A percentile compares a stretch with the other conserved stretches of the same genome.
These are phyloP conservation scores for Barnettozyma salicaria DNA, from an alignment of 805 yeast genomes.

Conservation along the genomic window DNA sequence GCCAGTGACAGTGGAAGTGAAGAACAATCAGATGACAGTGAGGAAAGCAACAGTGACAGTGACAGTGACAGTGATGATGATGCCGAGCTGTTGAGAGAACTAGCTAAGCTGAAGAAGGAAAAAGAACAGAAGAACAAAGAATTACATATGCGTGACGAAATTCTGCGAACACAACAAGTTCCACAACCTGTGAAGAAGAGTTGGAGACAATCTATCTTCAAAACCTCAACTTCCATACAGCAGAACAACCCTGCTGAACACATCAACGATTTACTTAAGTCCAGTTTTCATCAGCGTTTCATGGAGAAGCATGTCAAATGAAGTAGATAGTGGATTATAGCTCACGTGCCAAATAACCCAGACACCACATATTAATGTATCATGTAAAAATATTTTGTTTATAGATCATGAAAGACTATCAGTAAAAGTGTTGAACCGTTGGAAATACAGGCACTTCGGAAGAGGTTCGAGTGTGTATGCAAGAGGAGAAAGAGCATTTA, in stretches of 20 bases:
- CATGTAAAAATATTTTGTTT: too few species aligned
- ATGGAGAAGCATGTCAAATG: conserved; percentile 20
- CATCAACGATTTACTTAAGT: conserved; percentile 26
- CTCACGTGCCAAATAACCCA: conserved; percentile 5
- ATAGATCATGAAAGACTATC: neutral
- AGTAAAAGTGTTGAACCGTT: neutral
- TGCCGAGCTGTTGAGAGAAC: conserved; percentile 38
- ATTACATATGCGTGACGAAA: conserved; percentile 22
- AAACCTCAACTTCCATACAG: conserved; percentile 21
- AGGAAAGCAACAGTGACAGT: conserved; percentile 31
- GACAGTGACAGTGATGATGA: conserved; percentile 37
- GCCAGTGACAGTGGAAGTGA: conserved; percentile 30
- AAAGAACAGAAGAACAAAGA: conserved; percentile 26
- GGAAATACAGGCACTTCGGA: too few species aligned
- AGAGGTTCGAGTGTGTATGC: too few species aligned
- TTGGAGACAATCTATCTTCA: conserved; percentile 34
- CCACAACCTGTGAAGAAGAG: conserved; percentile 16
- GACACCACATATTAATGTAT: too few species aligned
- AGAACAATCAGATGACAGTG: conserved; percentile 29
- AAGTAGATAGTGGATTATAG: neutral
- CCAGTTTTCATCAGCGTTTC: conserved; percentile 21
- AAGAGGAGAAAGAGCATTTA: neutral
- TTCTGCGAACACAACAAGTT: conserved; percentile 21
- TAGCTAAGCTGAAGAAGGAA: conserved; percentile 33
- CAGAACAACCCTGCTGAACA: conserved; percentile 25